Percentiles rank a stretch among this genome's conserved stretches.
phyloP scores from a whole-genome alignment of 768 basidiomycete species.

The Suillus subaureus region DNA sequence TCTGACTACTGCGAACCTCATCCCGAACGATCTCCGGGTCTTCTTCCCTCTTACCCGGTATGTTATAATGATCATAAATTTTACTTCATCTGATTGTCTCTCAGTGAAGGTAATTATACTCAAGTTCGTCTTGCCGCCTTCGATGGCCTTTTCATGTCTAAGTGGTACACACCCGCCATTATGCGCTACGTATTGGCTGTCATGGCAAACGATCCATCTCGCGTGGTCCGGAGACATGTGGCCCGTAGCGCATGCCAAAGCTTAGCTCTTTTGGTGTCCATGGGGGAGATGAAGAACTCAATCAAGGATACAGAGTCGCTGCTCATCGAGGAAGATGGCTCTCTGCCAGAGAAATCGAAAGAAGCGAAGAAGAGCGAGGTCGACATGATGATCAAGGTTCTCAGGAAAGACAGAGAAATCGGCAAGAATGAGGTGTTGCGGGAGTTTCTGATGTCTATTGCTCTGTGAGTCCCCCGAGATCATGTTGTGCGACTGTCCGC shows the following conservation, averaged over 20 bases:
- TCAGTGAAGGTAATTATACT: constrained; percentile 90
- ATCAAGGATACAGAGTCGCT: constrained; percentile 75
- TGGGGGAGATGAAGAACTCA: constrained; percentile 85
- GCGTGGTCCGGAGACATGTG: constrained; percentile 82
- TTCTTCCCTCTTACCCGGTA: constrained; percentile 92
- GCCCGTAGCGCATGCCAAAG: constrained; percentile 86
- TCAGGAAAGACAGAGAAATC: constrained; percentile 86
- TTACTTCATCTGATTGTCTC: constrained; percentile 14
- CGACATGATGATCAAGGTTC: constrained; percentile 81
- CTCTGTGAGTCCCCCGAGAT: constrained; percentile 56
- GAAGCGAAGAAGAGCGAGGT: constrained; percentile 82
- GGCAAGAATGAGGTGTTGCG: constrained; percentile 78
- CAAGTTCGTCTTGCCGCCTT: constrained; percentile 93
- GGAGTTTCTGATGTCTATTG: constrained; percentile 79
- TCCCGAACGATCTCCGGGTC: constrained; percentile 72
- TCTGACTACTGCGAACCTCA: constrained; percentile 72
- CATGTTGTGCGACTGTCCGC: constrained; percentile 8
- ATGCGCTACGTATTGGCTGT: constrained; percentile 89
- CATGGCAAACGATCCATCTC: constrained; percentile 83
- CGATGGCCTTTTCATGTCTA: constrained; percentile 87
- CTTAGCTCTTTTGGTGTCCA: constrained; percentile 79
- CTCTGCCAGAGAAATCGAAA: constrained; percentile 65
- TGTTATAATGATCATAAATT: constrained; percentile 22
- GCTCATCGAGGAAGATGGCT: constrained; percentile 87
- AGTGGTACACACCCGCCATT: constrained; percentile 84